Conservation (phyloP, 768 basidiomycete species). For the Trametes cubensis region DNA sequence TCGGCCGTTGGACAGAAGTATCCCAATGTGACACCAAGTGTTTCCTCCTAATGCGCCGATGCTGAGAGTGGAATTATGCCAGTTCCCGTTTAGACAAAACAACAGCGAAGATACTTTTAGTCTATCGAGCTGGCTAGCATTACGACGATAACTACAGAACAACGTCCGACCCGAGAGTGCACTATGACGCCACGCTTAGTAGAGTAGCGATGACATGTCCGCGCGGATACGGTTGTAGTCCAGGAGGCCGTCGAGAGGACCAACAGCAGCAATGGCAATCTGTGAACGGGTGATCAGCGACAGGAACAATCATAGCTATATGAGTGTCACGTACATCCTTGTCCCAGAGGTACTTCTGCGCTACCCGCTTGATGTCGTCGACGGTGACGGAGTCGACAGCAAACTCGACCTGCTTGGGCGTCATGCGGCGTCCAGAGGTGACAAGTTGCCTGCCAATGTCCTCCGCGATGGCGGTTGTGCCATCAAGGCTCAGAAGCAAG, state of each 20-base stretch:
- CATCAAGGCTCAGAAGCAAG: conserved; percentile 86
- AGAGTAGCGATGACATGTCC: conserved; percentile 80
- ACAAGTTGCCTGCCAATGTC: conserved; percentile 98
- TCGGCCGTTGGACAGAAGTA: too few species aligned
- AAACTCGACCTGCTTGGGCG: conserved; percentile 91
- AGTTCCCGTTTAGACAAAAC: conserved; percentile 14
- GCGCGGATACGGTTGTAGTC: conserved; percentile 91
- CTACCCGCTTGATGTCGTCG: conserved; percentile 91
- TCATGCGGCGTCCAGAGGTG: conserved; percentile 86
- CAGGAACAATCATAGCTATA: conserved; percentile 5
- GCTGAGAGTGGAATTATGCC: conserved; percentile 4
- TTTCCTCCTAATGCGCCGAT: not conserved
- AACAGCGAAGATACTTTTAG: conserved; percentile 25
- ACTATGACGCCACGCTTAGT: conserved; percentile 43
- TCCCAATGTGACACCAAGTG: not conserved
- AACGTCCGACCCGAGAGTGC: conserved; percentile 15
- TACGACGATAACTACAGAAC: conserved; percentile 25
- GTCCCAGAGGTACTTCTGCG: conserved; percentile 97
- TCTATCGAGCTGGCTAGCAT: conserved; percentile 26
- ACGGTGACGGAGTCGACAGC: conserved; percentile 88
- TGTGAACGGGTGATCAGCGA: conserved; percentile 33
- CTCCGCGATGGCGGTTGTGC: conserved; percentile 96
- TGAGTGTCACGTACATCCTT: conserved; percentile 67
- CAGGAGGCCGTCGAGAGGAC: conserved; percentile 86
- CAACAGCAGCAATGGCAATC: conserved; percentile 88